A percentile compares a stretch with the other conserved stretches of the same genome.
phyloP scores from a whole-genome alignment of 108 stramenopile species.

The Asterionellopsis glacialis region DNA sequence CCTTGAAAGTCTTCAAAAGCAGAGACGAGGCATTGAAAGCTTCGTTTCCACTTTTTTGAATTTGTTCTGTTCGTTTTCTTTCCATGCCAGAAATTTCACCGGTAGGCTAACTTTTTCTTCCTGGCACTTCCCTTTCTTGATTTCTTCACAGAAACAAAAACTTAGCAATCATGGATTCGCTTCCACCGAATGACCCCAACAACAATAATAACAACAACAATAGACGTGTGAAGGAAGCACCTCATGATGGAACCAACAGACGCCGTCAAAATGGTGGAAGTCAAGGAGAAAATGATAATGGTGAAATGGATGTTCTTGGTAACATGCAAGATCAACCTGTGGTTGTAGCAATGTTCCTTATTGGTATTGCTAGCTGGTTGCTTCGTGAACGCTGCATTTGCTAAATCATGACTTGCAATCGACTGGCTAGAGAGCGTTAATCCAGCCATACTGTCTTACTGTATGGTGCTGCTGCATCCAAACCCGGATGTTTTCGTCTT shows the following conservation, averaged over 20 bases:
- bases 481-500: no score
- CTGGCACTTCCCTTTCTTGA: no score
- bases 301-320: constrained; percentile 73
- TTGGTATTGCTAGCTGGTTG: constrained; percentile 75
- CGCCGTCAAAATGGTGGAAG: constrained; percentile 22
- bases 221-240: constrained; percentile 44
- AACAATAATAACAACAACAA: constrained; percentile 38
- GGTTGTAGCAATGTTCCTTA: constrained; percentile 78
- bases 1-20: no score
- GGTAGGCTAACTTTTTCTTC: no score
- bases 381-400: constrained; percentile 77
- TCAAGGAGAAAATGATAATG: constrained; percentile 35
- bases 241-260: constrained; percentile 16
- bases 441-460: no score
- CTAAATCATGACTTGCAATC: no score
- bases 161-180: constrained; percentile 50
- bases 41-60: no score
- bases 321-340: constrained; percentile 68
- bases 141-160: neutral
- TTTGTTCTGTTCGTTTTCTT: no score
- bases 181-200: constrained; percentile 81
- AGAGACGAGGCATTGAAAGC: no score
- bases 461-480: no score
- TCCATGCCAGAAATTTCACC: no score
- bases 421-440: no score